These are phyloP conservation scores for Globisporangium nagaii DNA, from an alignment of 352 stramenopile genomes.

Conservation along the genomic window DNA sequence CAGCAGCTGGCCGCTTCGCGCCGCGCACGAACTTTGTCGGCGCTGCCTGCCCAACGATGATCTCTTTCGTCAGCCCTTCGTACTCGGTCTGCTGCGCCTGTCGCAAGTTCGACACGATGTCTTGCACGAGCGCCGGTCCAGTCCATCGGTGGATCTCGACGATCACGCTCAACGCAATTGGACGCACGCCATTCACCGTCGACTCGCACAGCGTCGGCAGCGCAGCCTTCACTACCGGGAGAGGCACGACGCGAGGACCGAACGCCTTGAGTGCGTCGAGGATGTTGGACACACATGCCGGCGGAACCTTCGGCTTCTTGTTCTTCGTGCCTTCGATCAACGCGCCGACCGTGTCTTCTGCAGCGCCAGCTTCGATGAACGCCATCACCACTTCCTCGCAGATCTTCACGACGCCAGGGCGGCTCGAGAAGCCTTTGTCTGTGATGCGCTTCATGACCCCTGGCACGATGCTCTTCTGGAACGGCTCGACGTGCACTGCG, in stretches of 20 bases:
- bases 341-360: conserved; percentile 63
- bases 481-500: conserved; percentile 49
- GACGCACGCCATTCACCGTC: conserved; percentile 75
- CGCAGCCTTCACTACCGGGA: conserved; percentile 63
- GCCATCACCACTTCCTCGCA: conserved; percentile 70
- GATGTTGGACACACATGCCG: conserved; percentile 57
- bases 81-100: conserved; percentile 84
- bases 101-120: conserved; percentile 75
- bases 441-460: conserved; percentile 70
- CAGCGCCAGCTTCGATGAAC: conserved; percentile 72
- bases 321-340: conserved; percentile 84
- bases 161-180: conserved; percentile 71
- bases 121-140: conserved; percentile 63
- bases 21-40: conserved; percentile 70
- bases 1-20: conserved; percentile 28
- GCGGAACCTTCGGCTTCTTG: conserved; percentile 83
- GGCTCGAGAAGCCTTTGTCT: conserved; percentile 82
- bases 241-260: conserved; percentile 62
- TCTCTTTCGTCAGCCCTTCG: conserved; percentile 68
- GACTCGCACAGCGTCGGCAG: conserved; percentile 73
- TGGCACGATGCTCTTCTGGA: conserved; percentile 62
- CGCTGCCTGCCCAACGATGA: conserved; percentile 51
- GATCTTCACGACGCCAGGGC: conserved; percentile 69
- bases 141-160: conserved; percentile 82
- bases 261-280: conserved; percentile 77